Evolutionary conservation across 208 protist genomes (phyloP).

Genomic region (Leishmania martiniquensis): DNA sequence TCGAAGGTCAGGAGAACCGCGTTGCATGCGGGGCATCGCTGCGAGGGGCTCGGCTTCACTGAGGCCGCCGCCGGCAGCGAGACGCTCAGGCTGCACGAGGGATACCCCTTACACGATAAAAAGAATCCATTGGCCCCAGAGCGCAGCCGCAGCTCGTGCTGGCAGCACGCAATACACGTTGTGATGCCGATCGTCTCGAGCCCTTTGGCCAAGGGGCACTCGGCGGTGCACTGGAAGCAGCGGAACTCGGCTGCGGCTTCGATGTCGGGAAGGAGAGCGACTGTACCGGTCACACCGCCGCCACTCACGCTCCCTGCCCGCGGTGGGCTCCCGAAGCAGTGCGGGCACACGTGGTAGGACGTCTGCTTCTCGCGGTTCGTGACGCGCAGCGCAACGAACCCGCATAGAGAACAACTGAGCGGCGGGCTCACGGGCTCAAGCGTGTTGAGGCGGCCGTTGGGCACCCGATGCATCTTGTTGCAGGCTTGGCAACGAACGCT

Average conservation of each 20-base stretch:
- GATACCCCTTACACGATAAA: slow-evolving; percentile 78
- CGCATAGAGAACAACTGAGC: slow-evolving; percentile 68
- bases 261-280: slow-evolving; percentile 28
- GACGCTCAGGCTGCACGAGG: slow-evolving; percentile 57
- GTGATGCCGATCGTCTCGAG: slow-evolving; percentile 60
- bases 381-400: slow-evolving; percentile 65
- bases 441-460: slow-evolving; percentile 53
- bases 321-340: slow-evolving; percentile 79
- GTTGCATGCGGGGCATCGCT: slow-evolving; percentile 63
- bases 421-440: slow-evolving; percentile 39
- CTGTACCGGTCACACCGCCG: neutral
- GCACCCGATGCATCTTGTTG: slow-evolving; percentile 51
- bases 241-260: slow-evolving; percentile 66
- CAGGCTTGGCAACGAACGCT: slow-evolving; percentile 50
- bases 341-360: slow-evolving; percentile 73
- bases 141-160: slow-evolving; percentile 75
- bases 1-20: slow-evolving; percentile 78
- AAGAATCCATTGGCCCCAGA: slow-evolving; percentile 37
- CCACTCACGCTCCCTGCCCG: slow-evolving; percentile 4
- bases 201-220: slow-evolving; percentile 80
- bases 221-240: slow-evolving; percentile 85
- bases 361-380: slow-evolving; percentile 74
- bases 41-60: slow-evolving; percentile 43
- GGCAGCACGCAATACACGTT: slow-evolving; percentile 61
- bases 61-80: slow-evolving; percentile 61